Percentiles rank a stretch among this genome's conserved stretches.
phyloP scores from a whole-genome alignment of 139 green algal species.

The Closterium sp. region DNA sequence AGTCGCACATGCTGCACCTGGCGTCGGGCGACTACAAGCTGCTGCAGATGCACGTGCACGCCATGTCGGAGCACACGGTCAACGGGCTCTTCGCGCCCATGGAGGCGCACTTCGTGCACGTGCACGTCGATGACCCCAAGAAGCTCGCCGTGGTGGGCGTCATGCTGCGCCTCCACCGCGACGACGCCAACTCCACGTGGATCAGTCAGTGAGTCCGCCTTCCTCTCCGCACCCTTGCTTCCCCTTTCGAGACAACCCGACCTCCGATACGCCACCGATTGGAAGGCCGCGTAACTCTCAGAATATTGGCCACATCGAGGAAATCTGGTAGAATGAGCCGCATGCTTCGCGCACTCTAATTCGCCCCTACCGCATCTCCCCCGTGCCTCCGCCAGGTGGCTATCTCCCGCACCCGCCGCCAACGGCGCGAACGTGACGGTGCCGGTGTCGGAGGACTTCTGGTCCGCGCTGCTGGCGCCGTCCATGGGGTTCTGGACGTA shows the following conservation, averaged over 20 bases:
- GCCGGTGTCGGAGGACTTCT: background rate
- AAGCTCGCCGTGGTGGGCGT: conserved; percentile 18
- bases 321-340: no score
- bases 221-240: no score
- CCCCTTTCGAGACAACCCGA: no score
- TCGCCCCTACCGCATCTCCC: background rate
- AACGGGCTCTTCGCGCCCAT: background rate
- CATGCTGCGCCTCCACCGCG: background rate
- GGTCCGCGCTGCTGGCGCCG: background rate
- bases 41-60: conserved; percentile 37
- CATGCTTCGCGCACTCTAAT: background rate
- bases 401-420: background rate
- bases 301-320: no score
- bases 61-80: conserved; percentile 23
- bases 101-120: conserved; percentile 38
- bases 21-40: background rate
- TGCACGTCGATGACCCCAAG: background rate
- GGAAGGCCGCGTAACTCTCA: no score
- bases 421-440: background rate
- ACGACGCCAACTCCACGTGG: background rate
- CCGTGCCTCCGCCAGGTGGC: background rate
- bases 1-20: conserved; percentile 4
- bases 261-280: no score
- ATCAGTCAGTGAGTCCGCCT: conserved; percentile 1
- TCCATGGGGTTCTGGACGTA: background rate